Percentiles rank a stretch among this genome's conserved stretches.
phyloP scores from a whole-genome alignment of 345 rosid species.

The Dipteronia sinensis region DNA sequence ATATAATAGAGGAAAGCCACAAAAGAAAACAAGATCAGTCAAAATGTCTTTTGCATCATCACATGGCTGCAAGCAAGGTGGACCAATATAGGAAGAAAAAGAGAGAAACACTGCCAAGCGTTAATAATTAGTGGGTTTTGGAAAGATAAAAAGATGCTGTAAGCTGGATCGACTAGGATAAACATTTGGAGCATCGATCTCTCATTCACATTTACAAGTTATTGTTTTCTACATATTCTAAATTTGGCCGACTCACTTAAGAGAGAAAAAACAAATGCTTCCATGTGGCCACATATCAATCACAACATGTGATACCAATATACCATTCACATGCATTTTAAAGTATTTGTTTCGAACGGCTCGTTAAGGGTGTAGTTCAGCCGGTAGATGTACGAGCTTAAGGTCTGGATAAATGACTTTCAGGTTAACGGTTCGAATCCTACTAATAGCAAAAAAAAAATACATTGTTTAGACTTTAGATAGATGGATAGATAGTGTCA shows the following conservation, averaged over 20 bases:
- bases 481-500: too few relatives aligned
- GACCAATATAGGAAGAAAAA: neutral
- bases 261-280: too few relatives aligned
- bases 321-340: too few relatives aligned
- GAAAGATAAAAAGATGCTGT: neutral
- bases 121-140: neutral
- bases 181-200: neutral
- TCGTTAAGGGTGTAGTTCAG: too few relatives aligned
- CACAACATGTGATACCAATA: too few relatives aligned
- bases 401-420: too few relatives aligned
- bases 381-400: too few relatives aligned
- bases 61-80: conserved; percentile 4
- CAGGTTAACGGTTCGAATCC: too few relatives aligned
- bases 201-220: neutral
- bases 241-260: neutral
- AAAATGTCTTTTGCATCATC: neutral
- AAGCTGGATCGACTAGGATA: neutral
- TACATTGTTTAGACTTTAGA: too few relatives aligned
- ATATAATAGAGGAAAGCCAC: neutral
- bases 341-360: too few relatives aligned
- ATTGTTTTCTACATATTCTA: neutral
- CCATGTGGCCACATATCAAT: neutral
- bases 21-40: neutral
- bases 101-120: neutral
- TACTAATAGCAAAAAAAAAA: too few relatives aligned